phyloP scores from a whole-genome alignment of 306 rosid species.

The Begonia fuchsioides region DNA sequence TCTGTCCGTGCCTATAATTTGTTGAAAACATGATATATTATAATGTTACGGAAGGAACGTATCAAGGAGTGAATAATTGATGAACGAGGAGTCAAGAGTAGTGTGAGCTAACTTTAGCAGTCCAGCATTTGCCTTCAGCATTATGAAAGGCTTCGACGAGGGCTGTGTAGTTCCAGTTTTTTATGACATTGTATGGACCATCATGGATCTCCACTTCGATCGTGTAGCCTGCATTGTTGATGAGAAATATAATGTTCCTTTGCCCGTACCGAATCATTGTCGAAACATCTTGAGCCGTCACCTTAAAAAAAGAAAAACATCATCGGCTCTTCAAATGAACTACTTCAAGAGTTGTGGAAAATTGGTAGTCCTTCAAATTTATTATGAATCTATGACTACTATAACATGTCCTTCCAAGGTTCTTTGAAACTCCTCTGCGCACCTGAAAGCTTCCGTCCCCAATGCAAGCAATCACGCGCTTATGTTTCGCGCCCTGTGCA shows the following conservation, averaged over 20 bases:
- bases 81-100: too few species aligned
- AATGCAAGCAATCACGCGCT: slow-evolving; percentile 72
- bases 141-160: slow-evolving; percentile 77
- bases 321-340: neutral
- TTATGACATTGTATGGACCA: slow-evolving; percentile 85
- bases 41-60: neutral
- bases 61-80: neutral
- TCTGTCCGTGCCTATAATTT: slow-evolving; percentile 53
- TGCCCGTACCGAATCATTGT: slow-evolving; percentile 75
- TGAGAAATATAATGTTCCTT: slow-evolving; percentile 61
- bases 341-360: neutral
- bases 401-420: too few species aligned
- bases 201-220: slow-evolving; percentile 93
- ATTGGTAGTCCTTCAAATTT: too few species aligned
- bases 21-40: neutral
- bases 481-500: slow-evolving; percentile 63
- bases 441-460: slow-evolving; percentile 98
- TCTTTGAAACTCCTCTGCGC: slow-evolving; percentile 5
- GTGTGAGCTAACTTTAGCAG: slow-evolving; percentile 48
- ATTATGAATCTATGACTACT: too few species aligned
- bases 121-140: slow-evolving; percentile 83
- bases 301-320: slow-evolving; percentile 24
- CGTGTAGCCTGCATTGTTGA: slow-evolving; percentile 82
- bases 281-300: slow-evolving; percentile 83
- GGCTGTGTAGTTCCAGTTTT: slow-evolving; percentile 80